These are phyloP conservation scores for Acer campestre DNA, from an alignment of 345 rosid species.

Conservation along the genomic window DNA sequence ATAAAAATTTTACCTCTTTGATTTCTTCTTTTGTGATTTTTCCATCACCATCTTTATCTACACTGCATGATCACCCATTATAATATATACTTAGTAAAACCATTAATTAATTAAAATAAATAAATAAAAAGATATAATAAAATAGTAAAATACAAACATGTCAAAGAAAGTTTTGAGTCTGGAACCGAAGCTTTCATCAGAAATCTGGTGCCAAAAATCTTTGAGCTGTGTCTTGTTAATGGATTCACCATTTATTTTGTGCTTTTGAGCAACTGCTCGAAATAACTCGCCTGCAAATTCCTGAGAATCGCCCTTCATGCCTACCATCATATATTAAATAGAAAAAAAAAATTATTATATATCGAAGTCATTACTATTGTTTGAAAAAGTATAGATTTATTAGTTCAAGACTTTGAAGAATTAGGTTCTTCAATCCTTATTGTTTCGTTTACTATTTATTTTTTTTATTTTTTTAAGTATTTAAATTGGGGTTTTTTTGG, in stretches of 20 bases:
- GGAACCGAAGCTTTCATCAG: conserved; percentile 87
- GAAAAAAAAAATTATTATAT: neutral
- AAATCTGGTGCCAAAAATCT: conserved; percentile 73
- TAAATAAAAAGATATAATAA: no score
- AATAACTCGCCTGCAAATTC: conserved; percentile 81
- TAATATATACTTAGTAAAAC: no score
- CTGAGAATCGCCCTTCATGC: conserved; percentile 84
- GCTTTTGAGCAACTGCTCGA: conserved; percentile 66
- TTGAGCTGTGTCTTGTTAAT: conserved; percentile 66
- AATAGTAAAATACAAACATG: conserved; percentile 46
- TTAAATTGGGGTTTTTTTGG: no score
- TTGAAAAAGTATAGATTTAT: neutral
- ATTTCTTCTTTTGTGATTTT: conserved; percentile 86
- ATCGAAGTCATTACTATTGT: neutral
- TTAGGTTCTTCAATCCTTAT: no score
- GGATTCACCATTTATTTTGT: conserved; percentile 57
- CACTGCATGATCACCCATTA: conserved; percentile 40
- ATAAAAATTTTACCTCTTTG: conserved; percentile 47
- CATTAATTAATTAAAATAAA: no score
- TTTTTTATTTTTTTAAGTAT: no score
- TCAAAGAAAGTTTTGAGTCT: conserved; percentile 86
- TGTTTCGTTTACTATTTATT: no score
- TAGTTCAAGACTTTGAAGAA: no score
- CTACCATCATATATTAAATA: conserved; percentile 28
- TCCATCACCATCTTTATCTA: conserved; percentile 83